phyloP scores from a whole-genome alignment of 2,329 filamentous ascomycete genomes.

The Pseudogymnoascus sp. region DNA sequence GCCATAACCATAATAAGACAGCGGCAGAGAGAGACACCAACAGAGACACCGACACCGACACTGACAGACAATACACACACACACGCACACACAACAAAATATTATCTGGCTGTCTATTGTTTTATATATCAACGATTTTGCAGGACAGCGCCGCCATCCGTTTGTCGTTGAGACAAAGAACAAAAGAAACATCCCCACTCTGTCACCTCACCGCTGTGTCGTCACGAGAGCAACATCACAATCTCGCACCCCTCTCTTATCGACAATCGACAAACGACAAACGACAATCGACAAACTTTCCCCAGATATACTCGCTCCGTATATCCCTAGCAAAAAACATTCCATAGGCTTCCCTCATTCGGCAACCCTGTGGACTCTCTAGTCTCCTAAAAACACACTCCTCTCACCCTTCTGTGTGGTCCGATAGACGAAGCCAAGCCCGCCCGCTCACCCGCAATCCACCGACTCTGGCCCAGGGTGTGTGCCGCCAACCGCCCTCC shows the following conservation, averaged over 20 bases:
- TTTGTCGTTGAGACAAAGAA: not conserved
- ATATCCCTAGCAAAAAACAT: not conserved
- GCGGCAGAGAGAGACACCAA: not conserved
- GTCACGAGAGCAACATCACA: not conserved
- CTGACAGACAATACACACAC: not conserved
- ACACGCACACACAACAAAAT: too few relatives aligned
- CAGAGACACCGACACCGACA: not conserved
- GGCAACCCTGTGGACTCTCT: not conserved
- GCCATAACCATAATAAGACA: not conserved
- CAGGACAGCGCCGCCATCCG: not conserved
- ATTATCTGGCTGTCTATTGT: not conserved
- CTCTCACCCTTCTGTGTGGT: not conserved
- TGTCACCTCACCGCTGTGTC: not conserved
- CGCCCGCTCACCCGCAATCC: constrained; percentile 6
- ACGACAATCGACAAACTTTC: not conserved
- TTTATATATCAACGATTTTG: not conserved
- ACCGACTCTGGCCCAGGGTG: constrained; percentile 4
- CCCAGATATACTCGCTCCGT: not conserved
- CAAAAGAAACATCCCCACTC: not conserved
- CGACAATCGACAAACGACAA: too few relatives aligned
- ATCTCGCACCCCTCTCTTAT: not conserved
- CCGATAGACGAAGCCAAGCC: constrained; percentile 1
- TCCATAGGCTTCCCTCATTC: not conserved
- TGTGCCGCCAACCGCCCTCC: too few relatives aligned
- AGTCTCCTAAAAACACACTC: too few relatives aligned